Evolutionary conservation across 192 early-diverging fungal genomes (phyloP), one percentile per base, ranked within the genome.

Genomic region (Gaertneriomyces sp.): DNA sequence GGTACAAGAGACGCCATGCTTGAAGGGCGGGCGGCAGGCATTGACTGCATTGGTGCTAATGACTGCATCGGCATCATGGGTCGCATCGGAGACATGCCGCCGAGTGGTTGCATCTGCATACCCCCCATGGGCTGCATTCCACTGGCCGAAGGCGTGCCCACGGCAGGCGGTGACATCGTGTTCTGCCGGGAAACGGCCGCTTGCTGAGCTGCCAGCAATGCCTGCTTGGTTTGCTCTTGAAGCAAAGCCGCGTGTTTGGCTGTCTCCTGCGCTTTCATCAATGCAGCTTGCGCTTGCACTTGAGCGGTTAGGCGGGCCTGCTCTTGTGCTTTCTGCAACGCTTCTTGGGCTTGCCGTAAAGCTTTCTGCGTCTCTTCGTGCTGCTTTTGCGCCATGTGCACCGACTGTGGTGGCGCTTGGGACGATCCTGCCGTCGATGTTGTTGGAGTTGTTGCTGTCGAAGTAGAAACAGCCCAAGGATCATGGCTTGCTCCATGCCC

Each of bases 211-310:
- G 69, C 60, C 33, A 70, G 50, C 25, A 74, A 59, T 52, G 61
- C 58, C 43, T 60, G 58, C 11, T 63, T 20, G 9, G 49, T 42
- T 41, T 70, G 68, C 19, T 55, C 42, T 41, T 70, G 68, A 11
- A 70, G 44, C 39, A 65, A 14, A 6, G 57, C 50, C 12, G 62
- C 70, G 19, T 65, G 55, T 5, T 50, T 42, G 0, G 70, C 63
- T 9, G 70, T 58, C 25, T 65, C 63, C 46, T 65, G 57, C 38
- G 70, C 63, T 65, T 65, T 45, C 20, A 49, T 50, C 42, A 56
- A 53, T 7, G 62, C 63, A 7, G 68, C 65, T 50, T 76, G 74
- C 41, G 69, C 70, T 47, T 76, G 70, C 19, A 72, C 57, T 14
- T 58, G 53, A 5, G 51, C 63, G 11, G 67, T 58, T 60, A 68